phyloP scores from a whole-genome alignment of 2,329 filamentous ascomycete species.

The Colletotrichum sp. region DNA sequence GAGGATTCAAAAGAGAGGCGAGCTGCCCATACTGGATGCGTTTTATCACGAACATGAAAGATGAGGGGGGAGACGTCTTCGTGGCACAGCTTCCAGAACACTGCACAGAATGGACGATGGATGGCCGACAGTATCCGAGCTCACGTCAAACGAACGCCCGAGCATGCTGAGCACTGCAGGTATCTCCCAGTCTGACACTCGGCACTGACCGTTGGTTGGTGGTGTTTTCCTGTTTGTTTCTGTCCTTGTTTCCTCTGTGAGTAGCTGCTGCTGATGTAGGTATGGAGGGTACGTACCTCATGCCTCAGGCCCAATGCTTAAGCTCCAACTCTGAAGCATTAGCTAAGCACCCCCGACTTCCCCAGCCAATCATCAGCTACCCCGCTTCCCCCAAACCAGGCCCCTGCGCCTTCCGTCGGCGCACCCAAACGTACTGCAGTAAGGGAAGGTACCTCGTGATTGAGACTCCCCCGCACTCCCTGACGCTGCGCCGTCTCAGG shows the following conservation, averaged over 20 bases:
- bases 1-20: not conserved
- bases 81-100: not conserved
- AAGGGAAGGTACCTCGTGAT: slow-evolving; percentile 8
- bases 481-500: slow-evolving; percentile 20
- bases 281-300: rapidly evolving
- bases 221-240: not conserved
- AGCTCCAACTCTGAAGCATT: slow-evolving; percentile 9
- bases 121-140: not conserved
- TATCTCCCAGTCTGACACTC: not conserved
- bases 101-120: not conserved
- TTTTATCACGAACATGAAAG: not conserved
- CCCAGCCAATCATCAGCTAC: not conserved
- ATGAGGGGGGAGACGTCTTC: not conserved
- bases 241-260: not conserved
- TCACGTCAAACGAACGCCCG: not conserved
- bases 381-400: slow-evolving; percentile 8
- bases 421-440: not conserved
- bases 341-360: not conserved
- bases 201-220: not conserved
- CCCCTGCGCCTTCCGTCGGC: not conserved
- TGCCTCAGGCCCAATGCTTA: slow-evolving; percentile 1
- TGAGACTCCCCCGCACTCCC: slow-evolving; percentile 18
- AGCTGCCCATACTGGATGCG: not conserved
- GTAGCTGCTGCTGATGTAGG: not conserved
- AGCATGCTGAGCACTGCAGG: not conserved